Evolutionary conservation across 2,329 filamentous ascomycete species (phyloP).

Genomic region (Cytospora chrysosperma): DNA sequence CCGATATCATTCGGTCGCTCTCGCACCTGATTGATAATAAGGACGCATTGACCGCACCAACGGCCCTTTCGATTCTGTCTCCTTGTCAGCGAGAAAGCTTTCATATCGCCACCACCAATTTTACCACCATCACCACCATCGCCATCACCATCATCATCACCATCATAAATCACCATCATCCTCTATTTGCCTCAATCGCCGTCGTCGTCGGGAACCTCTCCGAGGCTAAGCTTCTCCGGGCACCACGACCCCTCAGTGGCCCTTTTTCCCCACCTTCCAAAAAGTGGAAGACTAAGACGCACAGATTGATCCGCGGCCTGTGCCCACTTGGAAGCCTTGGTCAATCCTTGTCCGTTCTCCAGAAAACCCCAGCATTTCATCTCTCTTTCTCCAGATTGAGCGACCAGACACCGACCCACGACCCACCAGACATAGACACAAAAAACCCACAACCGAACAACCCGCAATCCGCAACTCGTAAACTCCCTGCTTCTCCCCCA

Average conservation of each 20-base stretch:
- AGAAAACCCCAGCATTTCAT: constrained; percentile 25
- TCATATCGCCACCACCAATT: no score
- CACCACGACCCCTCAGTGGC: neutral
- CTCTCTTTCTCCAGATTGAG: constrained; percentile 23
- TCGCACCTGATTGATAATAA: neutral
- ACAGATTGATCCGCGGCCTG: neutral
- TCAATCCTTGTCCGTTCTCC: constrained; percentile 11
- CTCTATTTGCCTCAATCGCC: neutral
- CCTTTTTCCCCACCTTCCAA: neutral
- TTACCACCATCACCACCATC: no score
- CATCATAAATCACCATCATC: no score
- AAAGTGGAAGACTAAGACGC: constrained; percentile 2
- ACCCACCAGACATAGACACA: neutral
- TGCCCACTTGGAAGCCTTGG: neutral
- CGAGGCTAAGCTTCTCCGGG: constrained; percentile 14
- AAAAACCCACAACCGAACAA: neutral
- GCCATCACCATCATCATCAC: neutral
- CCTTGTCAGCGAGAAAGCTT: no score
- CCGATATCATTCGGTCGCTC: neutral
- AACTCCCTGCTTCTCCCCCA: neutral
- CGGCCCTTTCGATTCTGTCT: neutral
- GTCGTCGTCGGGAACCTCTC: constrained; percentile 19
- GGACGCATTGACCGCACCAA: neutral
- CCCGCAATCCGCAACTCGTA: neutral
- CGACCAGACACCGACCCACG: constrained; percentile 14